A percentile compares a stretch with the other conserved stretches of the same genome.
phyloP scores from a whole-genome alignment of 1,139 yeast species.

The Arxiozyma slooffiae region DNA sequence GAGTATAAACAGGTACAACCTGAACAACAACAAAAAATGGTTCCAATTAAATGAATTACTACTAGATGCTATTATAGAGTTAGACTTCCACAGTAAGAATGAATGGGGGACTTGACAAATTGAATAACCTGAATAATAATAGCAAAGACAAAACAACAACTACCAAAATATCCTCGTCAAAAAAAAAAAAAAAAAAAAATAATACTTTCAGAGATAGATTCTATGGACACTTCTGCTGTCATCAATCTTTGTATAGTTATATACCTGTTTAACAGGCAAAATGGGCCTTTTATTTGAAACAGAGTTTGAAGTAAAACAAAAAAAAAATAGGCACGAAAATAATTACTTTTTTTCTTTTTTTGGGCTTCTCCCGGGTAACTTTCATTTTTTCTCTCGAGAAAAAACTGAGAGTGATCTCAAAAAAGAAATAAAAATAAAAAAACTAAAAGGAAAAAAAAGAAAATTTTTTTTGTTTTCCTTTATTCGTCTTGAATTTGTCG shows the following conservation, averaged over 20 bases:
- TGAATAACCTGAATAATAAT: not conserved
- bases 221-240: not conserved
- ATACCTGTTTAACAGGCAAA: too few relatives aligned
- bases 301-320: too few relatives aligned
- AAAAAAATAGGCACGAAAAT: too few relatives aligned
- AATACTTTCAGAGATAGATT: too few relatives aligned
- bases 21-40: slow-evolving; percentile 28
- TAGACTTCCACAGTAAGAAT: slow-evolving; percentile 24
- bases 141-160: slow-evolving; percentile 1
- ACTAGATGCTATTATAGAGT: slow-evolving; percentile 28
- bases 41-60: slow-evolving; percentile 25
- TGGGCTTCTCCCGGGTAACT: not conserved
- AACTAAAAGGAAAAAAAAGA: too few relatives aligned
- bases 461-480: too few relatives aligned
- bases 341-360: not conserved
- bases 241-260: too few relatives aligned
- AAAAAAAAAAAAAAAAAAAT: not conserved
- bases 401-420: not conserved
- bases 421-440: not conserved
- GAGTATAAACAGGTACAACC: slow-evolving; percentile 16
- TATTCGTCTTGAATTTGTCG: not conserved
- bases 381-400: not conserved
- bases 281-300: too few relatives aligned
- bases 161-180: too few relatives aligned
- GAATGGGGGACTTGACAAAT: slow-evolving; percentile 1